Conservation (phyloP, 306 rosid species). For the Corylus heterophylla region DNA sequence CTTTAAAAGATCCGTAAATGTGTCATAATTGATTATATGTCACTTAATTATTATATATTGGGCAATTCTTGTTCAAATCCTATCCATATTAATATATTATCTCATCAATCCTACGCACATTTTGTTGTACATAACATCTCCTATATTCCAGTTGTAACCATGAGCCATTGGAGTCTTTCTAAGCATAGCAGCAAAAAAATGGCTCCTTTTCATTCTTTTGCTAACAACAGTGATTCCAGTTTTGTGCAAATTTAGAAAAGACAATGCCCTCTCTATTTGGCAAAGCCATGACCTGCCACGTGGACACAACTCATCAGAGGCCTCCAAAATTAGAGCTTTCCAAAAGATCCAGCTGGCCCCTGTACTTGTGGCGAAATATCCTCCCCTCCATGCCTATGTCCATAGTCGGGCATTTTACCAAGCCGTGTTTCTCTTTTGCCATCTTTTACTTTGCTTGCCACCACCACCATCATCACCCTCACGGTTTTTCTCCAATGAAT, state of each 20-base stretch:
- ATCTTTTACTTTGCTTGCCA: constrained; percentile 14
- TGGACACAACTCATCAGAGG: constrained; percentile 15
- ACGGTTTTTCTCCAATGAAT: constrained; percentile 30
- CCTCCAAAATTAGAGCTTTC: constrained; percentile 30
- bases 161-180: background rate
- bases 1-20: too few species aligned
- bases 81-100: too few species aligned
- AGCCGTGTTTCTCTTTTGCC: constrained; percentile 29
- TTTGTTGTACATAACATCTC: background rate
- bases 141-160: background rate
- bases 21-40: too few species aligned
- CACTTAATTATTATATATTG: background rate
- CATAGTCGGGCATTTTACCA: constrained; percentile 27
- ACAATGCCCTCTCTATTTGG: background rate
- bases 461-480: background rate
- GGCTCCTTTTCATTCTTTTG: background rate
- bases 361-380: constrained; percentile 47
- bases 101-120: background rate
- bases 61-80: too few species aligned
- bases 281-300: constrained; percentile 23
- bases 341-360: constrained; percentile 33
- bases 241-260: background rate
- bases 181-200: background rate
- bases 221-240: background rate
- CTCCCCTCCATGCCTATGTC: constrained; percentile 51